Conservation (phyloP, 208 protist genomes). For the Leishmania tropica region DNA sequence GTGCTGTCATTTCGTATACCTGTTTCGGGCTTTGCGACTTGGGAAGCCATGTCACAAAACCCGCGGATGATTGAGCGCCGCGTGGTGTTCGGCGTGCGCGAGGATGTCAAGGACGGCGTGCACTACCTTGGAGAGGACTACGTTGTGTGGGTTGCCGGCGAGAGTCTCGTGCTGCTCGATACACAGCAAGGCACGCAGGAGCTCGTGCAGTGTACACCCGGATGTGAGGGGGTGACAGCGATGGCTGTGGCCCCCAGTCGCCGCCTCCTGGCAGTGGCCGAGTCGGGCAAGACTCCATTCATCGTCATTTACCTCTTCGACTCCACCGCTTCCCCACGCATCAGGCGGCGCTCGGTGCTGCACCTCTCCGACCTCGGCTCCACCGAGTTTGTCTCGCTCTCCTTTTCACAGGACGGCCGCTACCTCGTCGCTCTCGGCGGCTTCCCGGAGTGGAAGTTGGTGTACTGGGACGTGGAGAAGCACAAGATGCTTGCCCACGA, state of each 20-base stretch:
- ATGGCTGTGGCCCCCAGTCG: constrained; percentile 91
- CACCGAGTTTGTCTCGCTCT: constrained; percentile 86
- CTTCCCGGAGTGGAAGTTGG: constrained; percentile 93
- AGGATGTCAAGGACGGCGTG: constrained; percentile 92
- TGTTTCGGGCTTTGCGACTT: neutral
- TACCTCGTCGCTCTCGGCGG: constrained; percentile 89
- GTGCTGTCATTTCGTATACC: constrained; percentile 9
- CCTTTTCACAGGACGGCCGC: constrained; percentile 92
- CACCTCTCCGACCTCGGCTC: constrained; percentile 86
- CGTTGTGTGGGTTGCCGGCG: constrained; percentile 92
- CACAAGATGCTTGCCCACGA: constrained; percentile 80
- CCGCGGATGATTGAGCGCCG: constrained; percentile 85
- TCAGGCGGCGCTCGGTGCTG: constrained; percentile 85
- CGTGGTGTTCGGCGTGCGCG: constrained; percentile 94
- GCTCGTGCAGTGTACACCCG: constrained; percentile 87
- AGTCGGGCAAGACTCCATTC: constrained; percentile 78
- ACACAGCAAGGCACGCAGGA: constrained; percentile 91
- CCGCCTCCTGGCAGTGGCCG: constrained; percentile 94
- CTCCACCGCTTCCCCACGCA: constrained; percentile 65
- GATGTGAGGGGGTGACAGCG: constrained; percentile 89
- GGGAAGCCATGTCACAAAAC: constrained; percentile 41
- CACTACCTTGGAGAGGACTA: constrained; percentile 95
- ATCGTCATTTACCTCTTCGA: constrained; percentile 94
- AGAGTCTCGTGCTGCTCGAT: constrained; percentile 93
- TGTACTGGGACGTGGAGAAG: constrained; percentile 94